phyloP scores from a whole-genome alignment of 352 stramenopile genomes.

The Phytophthora brassicae region DNA sequence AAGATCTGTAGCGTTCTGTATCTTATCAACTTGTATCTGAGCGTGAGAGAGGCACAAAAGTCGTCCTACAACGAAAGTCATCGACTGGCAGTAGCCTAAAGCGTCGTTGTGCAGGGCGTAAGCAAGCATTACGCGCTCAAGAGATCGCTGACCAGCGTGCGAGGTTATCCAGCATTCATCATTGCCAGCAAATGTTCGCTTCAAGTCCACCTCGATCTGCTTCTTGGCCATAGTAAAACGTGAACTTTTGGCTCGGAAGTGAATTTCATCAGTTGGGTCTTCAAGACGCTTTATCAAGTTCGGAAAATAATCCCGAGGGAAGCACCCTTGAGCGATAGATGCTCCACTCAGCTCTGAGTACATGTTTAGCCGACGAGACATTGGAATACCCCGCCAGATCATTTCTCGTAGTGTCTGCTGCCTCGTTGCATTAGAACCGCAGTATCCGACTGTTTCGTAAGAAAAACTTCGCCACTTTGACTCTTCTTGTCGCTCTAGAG shows the following conservation, averaged over 20 bases:
- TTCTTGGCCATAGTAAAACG: conserved; percentile 43
- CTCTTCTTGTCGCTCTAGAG: conserved; percentile 44
- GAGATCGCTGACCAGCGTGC: conserved; percentile 35
- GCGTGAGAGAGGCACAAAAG: conserved; percentile 61
- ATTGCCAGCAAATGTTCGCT: conserved; percentile 69
- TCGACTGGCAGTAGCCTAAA: conserved; percentile 89
- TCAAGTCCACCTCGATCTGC: conserved; percentile 67
- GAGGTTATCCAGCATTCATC: conserved; percentile 64
- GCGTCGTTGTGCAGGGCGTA: conserved; percentile 78
- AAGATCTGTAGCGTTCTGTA: neutral
- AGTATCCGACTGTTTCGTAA: no score
- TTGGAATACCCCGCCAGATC: conserved; percentile 56
- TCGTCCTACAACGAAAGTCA: conserved; percentile 87
- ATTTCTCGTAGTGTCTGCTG: conserved; percentile 29
- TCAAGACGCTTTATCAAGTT: conserved; percentile 23
- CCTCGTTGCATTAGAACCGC: no score
- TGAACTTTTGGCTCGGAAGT: conserved; percentile 11
- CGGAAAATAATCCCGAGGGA: conserved; percentile 39
- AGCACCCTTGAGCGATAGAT: conserved; percentile 13
- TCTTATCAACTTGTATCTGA: neutral
- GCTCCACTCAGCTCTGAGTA: conserved; percentile 58
- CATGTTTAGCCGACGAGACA: conserved; percentile 36
- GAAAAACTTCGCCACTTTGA: conserved; percentile 30
- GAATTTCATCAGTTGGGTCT: conserved; percentile 24
- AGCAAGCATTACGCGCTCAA: conserved; percentile 72